Evolutionary conservation across 1,284 basidiomycete species (phyloP), one percentile per base, ranked within the genome.

Genomic region (Trametes hirsuta): DNA sequence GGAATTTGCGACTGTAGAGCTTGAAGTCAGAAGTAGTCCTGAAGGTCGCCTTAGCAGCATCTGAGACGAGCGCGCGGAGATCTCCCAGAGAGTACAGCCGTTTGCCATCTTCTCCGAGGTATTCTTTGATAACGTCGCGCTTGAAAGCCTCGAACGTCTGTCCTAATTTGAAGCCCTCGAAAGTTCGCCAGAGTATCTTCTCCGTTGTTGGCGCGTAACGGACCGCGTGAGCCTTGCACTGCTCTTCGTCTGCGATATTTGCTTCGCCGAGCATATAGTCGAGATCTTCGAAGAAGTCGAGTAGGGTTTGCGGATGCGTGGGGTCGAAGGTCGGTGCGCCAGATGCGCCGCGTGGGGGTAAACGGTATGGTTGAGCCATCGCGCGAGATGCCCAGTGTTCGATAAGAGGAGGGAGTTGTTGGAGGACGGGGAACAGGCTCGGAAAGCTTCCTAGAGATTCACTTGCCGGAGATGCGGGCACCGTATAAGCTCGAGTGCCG

Each of bases 231-330:
- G 18, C 42, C 35, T 58, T 62, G 6, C 37, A 8, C 21, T 46
- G n/a, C 21, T 45, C 25, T 1, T 41, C 44, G 47, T 54, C 50
- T 1, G 5, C 30, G 14, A 55, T 34, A 1, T 14, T 15, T 4
- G 48, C 59, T n/a, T 48, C 18, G 2, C 45, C 45, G 6, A 59
- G 42, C 21, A 52, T 36, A 30, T 48, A 52, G 1, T 52, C 53
- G 0, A 63, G 45, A 15, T 63, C 57, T 44, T 63, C 57, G 21
- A 59, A 63, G 45, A 59, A 63, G 42, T 44, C 41, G 44, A 47
- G 30, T 25, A 63, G 49, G 9, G 56, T 22, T 12, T 49, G 40
- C 3, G 57, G 57, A 2, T 55, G 21, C 10, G 45, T 24, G 1
- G 39, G 61, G 15, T 59, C 53, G 34, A 59, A 63, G 9, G 2